Base-by-base conservation (phyloP, 75 land plant genomes). In the Sequoia sempervirens region DNA sequence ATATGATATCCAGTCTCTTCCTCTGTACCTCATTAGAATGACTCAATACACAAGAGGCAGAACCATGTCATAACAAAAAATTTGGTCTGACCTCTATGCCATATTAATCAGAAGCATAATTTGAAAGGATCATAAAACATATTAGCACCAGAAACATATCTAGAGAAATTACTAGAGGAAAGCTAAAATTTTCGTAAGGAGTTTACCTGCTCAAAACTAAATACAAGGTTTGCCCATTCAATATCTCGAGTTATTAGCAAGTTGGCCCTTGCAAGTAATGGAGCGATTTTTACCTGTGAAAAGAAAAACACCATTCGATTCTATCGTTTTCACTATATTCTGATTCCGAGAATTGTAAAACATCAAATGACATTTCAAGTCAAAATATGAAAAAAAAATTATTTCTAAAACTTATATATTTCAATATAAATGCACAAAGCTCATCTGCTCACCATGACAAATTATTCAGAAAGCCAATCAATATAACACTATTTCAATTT, bases 201-300 rank as follows among this genome's bases (percentile, higher is more conserved):
- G 11, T 5, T 84, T 68, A 97, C 99, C 96, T 97, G 99, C 81
- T 97, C 99, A 89, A 97, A 93, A 84, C 97, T 95, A 85, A 95
- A 88, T 76, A 93, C 88, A 43, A 97, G 88, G 84, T 97, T 97
- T 85, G 99, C 99, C 99, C 99, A 97, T 69, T 97, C 99, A 70
- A 97, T 89, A 84, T 95, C 97, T 84, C 99, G 91, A 5, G 98
- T 93, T 58, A 97, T 89, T 26, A 95, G 86, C 87, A 97, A 87
- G 86, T 97, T 95, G 43, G 96, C 87, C 82, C 98, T 90, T 43
- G 93, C 93, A 83, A 97, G 93, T 86, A 97, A 91, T 81, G 94
- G 92, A 20, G 91, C 95, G 43, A 97, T 73, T 75, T 76, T 90
- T n/a, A 81, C 89, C 99, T 97, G 88, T 74, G 47, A 83, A 75